Base-by-base conservation (phyloP, 371 early-diverging fungal genomes). In the Mucor circinelloides region DNA sequence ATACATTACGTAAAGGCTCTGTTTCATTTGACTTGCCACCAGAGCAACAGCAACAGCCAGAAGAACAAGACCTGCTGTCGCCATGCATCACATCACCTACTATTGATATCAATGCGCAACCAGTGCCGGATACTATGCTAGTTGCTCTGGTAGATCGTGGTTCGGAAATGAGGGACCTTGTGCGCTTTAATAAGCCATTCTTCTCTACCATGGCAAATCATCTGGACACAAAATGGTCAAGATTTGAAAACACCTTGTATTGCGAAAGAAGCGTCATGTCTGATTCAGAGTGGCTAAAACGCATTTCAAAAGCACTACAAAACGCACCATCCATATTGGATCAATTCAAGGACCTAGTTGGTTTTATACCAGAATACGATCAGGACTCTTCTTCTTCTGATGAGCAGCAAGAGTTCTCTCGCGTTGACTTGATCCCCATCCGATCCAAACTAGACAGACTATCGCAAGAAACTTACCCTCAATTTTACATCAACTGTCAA, bases 401-500 rank as follows among this genome's bases (percentile, higher is more conserved):
- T 1, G 66, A 60, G 34, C 64, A 63, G 13, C 44, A 52, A 42
- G 62, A 30, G 21, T 77, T 84, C 64, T 80, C 74, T 8, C 57
- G 82, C 17, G 82, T 85, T 2, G 79, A 84, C 38, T 63, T 87
- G 36, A 69, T 72, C 34, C 69, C 71, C 58, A 72, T 87, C 15
- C 76, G 87, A 27, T 62, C 77, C 19, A 66, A 73, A 13, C 73
- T 76, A n/a, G 67, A 75, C 17, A 44, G 75, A 10, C 61, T 87
- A 36, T 80, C 85, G 28, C 36, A 74, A 21, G 36, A 72, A 58
- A 48, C 75, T n/a, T 87, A 87, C 48, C 87, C 87, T n/a, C 87
- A 87, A 56, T 85, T 87, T 69, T 82, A 81, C 60, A 72, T 82
- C 63, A 87, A 87, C 66, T 78, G 78, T 23, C 38, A 68, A 54